phyloP scores from a whole-genome alignment of 805 yeast species.

The Barnettozyma botsteinii region DNA sequence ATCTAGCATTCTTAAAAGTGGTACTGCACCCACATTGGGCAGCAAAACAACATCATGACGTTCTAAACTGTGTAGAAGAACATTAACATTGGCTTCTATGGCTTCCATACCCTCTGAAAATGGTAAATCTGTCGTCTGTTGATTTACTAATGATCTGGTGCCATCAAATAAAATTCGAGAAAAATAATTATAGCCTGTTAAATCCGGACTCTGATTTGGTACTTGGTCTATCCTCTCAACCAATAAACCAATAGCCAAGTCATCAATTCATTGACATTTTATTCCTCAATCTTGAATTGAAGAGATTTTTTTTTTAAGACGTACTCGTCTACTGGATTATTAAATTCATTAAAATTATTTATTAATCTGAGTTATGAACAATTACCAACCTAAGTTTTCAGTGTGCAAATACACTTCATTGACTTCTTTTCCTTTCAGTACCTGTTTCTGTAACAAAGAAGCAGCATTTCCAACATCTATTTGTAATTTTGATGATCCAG shows the following conservation, averaged over 20 bases:
- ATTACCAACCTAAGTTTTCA: conserved; percentile 43
- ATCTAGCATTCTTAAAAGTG: conserved; percentile 2
- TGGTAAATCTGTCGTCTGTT: neutral
- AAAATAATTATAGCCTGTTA: no score
- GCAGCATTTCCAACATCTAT: conserved; percentile 33
- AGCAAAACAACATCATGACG: conserved; percentile 3
- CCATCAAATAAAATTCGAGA: no score
- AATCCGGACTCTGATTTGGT: no score
- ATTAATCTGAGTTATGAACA: no score
- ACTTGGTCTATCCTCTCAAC: no score
- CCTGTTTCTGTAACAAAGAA: conserved; percentile 36
- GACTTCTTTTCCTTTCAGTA: conserved; percentile 22
- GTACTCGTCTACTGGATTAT: no score
- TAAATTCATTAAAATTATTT: no score
- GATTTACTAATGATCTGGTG: no score
- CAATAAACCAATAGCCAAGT: no score
- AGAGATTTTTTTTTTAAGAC: no score
- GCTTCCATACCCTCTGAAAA: neutral
- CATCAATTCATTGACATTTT: no score
- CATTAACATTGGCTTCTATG: conserved; percentile 1
- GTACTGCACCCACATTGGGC: conserved; percentile 3
- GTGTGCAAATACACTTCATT: conserved; percentile 47
- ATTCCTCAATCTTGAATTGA: no score
- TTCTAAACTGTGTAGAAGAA: conserved; percentile 1
- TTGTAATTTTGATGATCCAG: conserved; percentile 42